phyloP scores from a whole-genome alignment of 345 rosid species.

The Cardiospermum halicacabum region DNA sequence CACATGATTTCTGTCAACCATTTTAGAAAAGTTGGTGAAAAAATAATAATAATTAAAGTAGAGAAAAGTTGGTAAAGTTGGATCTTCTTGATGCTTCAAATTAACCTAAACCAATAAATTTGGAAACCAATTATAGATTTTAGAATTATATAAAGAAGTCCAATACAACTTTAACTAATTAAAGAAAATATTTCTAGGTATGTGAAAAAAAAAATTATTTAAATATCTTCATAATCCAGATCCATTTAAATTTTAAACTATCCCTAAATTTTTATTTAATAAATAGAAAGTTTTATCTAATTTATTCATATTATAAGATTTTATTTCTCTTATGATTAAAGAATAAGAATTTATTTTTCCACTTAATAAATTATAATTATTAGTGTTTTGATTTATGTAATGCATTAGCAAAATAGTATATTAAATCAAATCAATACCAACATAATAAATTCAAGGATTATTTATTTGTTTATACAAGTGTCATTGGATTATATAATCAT shows the following conservation, averaged over 20 bases:
- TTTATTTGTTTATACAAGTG: not conserved
- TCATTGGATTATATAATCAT: not conserved
- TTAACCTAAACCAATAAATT: not conserved
- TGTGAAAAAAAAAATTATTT: not conserved
- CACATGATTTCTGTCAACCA: conserved; percentile 25
- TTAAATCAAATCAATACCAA: conserved; percentile 11
- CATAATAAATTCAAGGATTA: not conserved
- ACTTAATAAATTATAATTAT: conserved; percentile 5
- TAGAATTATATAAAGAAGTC: not conserved
- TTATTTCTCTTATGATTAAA: conserved; percentile 10
- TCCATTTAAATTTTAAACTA: conserved; percentile 23
- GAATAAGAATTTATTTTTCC: not conserved
- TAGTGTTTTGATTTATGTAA: not conserved
- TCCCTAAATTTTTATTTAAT: no score
- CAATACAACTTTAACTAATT: conserved; percentile 19
- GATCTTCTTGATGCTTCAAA: conserved; percentile 10
- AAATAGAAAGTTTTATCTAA: no score
- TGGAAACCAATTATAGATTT: no score
- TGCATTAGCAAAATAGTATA: conserved; percentile 1
- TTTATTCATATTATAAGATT: no score
- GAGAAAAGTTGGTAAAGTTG: not conserved
- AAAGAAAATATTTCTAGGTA: not conserved
- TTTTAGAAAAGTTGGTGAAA: conserved; percentile 1
- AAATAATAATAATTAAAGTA: not conserved
- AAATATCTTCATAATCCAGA: conserved; percentile 1